These are phyloP conservation scores for Coemansia sp. DNA, from an alignment of 192 early-diverging fungal species.

Conservation along the genomic window DNA sequence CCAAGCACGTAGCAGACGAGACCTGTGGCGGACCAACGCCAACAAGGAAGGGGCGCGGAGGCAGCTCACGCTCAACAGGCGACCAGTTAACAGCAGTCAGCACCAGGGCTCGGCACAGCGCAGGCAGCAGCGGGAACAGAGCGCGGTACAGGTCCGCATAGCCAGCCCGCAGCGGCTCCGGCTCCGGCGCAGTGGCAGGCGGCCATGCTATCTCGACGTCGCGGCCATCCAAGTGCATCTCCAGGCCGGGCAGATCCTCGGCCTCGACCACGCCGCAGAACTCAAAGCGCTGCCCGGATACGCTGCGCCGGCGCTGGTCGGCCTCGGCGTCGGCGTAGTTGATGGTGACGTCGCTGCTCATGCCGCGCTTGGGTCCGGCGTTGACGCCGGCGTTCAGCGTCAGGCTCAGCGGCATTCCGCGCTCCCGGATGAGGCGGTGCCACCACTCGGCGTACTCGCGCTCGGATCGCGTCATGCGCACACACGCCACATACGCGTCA, in stretches of 20 bases:
- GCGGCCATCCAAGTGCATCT: slow-evolving; percentile 23
- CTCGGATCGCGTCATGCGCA: slow-evolving; percentile 31
- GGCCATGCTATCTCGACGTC: slow-evolving; percentile 18
- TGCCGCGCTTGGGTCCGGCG: not conserved
- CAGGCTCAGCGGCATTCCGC: slow-evolving; percentile 48
- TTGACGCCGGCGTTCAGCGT: slow-evolving; percentile 16
- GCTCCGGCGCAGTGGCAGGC: slow-evolving; percentile 6
- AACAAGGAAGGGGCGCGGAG: slow-evolving; percentile 20
- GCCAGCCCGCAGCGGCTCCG: slow-evolving; percentile 4
- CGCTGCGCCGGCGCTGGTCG: not conserved
- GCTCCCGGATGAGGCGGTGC: slow-evolving; percentile 32
- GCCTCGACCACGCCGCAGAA: slow-evolving; percentile 49
- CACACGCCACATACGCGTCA: slow-evolving; percentile 13
- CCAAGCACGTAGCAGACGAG: slow-evolving; percentile 32
- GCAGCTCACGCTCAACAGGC: slow-evolving; percentile 44
- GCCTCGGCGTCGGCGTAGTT: slow-evolving; percentile 18
- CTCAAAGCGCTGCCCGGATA: slow-evolving; percentile 11
- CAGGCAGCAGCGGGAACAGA: slow-evolving; percentile 43
- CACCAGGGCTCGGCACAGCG: slow-evolving; percentile 31
- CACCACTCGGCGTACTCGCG: slow-evolving; percentile 55
- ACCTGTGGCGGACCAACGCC: slow-evolving; percentile 15
- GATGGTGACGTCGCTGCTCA: slow-evolving; percentile 37
- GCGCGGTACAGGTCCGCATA: slow-evolving; percentile 20
- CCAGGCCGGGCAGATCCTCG: slow-evolving; percentile 45
- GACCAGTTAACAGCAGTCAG: slow-evolving; percentile 43